Evolutionary conservation across 257 asterid genomes (phyloP).

Genomic region (Plectranthus barbatus): DNA sequence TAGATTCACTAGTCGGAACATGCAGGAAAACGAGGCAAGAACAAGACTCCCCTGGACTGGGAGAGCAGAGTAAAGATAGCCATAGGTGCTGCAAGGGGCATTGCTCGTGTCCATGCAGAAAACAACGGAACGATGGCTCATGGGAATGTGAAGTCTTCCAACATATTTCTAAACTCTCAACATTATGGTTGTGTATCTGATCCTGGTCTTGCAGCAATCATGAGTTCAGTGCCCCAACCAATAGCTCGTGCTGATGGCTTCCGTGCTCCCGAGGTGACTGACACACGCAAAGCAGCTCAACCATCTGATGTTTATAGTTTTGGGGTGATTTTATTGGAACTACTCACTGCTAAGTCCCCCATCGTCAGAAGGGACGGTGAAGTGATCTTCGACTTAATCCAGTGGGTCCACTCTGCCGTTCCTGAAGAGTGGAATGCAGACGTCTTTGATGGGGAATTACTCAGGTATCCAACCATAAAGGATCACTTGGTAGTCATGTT

Average conservation of each 20-base stretch:
- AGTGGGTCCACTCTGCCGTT: slow-evolving; percentile 86
- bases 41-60: slow-evolving; percentile 48
- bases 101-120: slow-evolving; percentile 58
- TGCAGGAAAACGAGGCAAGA: slow-evolving; percentile 49
- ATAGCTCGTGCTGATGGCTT: slow-evolving; percentile 69
- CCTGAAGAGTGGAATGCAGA: slow-evolving; percentile 89
- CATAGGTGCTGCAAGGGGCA: too few species aligned
- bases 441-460: slow-evolving; percentile 63
- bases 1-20: neutral
- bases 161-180: slow-evolving; percentile 53
- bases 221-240: slow-evolving; percentile 57
- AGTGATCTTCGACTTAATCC: slow-evolving; percentile 54
- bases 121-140: slow-evolving; percentile 62
- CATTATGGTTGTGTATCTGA: slow-evolving; percentile 71
- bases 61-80: slow-evolving; percentile 61
- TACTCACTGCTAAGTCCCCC: slow-evolving; percentile 67
- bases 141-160: slow-evolving; percentile 70
- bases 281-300: slow-evolving; percentile 63
- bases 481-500: slow-evolving; percentile 73
- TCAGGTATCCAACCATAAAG: slow-evolving; percentile 62
- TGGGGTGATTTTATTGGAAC: slow-evolving; percentile 64
- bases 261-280: slow-evolving; percentile 70
- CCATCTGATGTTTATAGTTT: slow-evolving; percentile 72
- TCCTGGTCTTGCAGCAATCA: slow-evolving; percentile 55
- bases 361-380: slow-evolving; percentile 52